Base-by-base conservation (phyloP, 1,284 basidiomycete species). In the Fomitopsis betulina region DNA sequence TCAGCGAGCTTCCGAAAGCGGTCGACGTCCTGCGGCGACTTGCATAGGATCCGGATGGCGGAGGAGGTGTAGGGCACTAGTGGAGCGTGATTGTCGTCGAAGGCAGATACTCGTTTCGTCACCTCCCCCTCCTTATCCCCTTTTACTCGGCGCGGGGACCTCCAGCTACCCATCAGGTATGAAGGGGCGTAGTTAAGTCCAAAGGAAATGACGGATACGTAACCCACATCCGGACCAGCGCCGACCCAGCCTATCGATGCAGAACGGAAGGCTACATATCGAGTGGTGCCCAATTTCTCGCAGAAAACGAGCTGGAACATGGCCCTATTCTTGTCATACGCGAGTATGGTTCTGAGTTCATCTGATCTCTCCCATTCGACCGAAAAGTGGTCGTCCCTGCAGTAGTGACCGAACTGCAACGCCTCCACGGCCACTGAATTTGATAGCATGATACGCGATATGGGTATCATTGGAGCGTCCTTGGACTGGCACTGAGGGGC, bases 381-480 rank as follows among this genome's bases (percentile, higher is more conserved):
- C 6, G 84, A 87, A 61, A 82, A 81, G 0, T 77, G 74, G 13
- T 72, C 67, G 63, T 84, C 82, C 37, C 79, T 74, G 61, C 81
- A 84, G 59, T 77, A 72, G 79, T 81, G 83, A 12, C 84, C 82
- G 62, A 85, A 74, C 57, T 77, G 75, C 27, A 87, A 63, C 1
- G 72, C 67, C 6, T 57, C 60, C 49, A 84, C 60, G 3, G 57
- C 59, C 12, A 80, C 68, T 15, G 57, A 50, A n/a, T 68, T 63
- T 6, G 67, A 69, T 19, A 62, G 62, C 49, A 67, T 63, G 25
- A 57, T 59, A 5, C 61, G 64, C 45, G 75, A 68, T 8, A 71
- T 61, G 10, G 67, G 65, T 30, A 60, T 58, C 4, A 81, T n/a
- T n/a, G n/a, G n/a, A n/a, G n/a, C n/a, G n/a, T n/a, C n/a, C n/a